Evolutionary conservation across 1,139 yeast genomes (phyloP).

Genomic region (Pichia sp.): DNA sequence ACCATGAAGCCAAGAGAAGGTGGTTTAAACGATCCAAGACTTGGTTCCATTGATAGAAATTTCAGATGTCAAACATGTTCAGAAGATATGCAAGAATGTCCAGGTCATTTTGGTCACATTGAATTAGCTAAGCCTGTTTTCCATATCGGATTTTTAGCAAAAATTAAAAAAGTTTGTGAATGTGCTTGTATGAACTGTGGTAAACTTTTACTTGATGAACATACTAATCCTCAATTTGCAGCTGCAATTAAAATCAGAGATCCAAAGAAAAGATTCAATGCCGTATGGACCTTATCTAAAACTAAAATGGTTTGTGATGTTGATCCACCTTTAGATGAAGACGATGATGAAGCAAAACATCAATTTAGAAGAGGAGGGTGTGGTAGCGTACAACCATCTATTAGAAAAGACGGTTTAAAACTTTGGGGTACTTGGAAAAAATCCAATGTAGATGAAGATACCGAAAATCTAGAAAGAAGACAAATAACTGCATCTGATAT

Average conservation of each 20-base stretch:
- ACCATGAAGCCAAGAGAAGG: conserved; percentile 94
- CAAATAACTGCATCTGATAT: conserved; percentile 84
- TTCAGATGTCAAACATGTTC: conserved; percentile 98
- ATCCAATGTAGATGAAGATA: conserved; percentile 69
- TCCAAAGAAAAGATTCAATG: conserved; percentile 92
- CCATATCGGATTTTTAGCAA: conserved; percentile 91
- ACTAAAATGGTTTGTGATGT: conserved; percentile 95
- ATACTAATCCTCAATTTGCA: conserved; percentile 72
- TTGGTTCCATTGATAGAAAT: conserved; percentile 95
- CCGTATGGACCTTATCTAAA: conserved; percentile 91
- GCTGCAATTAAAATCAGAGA: conserved; percentile 87
- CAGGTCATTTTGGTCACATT: conserved; percentile 98
- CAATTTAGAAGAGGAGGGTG: conserved; percentile 82
- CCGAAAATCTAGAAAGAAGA: conserved; percentile 90
- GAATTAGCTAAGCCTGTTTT: conserved; percentile 97
- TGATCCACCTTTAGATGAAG: conserved; percentile 65
- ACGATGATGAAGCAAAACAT: conserved; percentile 31
- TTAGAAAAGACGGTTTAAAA: conserved; percentile 92
- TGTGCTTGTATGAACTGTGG: conserved; percentile 99
- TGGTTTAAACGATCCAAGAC: conserved; percentile 92
- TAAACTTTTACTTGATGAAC: conserved; percentile 78
- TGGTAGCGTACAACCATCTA: conserved; percentile 94
- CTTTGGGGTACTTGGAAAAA: conserved; percentile 97
- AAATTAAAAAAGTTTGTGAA: conserved; percentile 92
- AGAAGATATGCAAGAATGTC: conserved; percentile 98